phyloP scores from a whole-genome alignment of 2,329 filamentous ascomycete species.

The Aureobasidium sp. region DNA sequence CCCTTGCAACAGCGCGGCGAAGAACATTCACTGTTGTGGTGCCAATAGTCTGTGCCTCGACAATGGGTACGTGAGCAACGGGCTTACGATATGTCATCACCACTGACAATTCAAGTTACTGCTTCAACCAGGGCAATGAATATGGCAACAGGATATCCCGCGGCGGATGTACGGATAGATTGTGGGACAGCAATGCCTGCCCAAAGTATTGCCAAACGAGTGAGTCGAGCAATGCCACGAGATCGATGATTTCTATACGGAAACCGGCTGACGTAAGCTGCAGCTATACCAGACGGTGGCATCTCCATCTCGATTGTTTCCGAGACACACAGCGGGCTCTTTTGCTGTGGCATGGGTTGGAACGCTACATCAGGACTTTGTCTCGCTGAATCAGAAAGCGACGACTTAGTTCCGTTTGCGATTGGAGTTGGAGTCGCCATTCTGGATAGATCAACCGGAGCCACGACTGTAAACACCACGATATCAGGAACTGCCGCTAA shows the following conservation, averaged over 20 bases:
- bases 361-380: neutral
- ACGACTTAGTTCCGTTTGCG: neutral
- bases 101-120: neutral
- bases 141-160: neutral
- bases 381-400: neutral
- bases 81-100: neutral
- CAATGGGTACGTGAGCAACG: neutral
- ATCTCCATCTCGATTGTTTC: neutral
- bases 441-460: neutral
- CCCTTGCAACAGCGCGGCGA: neutral
- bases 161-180: neutral
- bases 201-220: neutral
- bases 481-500: neutral
- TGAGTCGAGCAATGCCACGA: neutral
- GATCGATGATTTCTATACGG: neutral
- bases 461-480: neutral
- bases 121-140: neutral
- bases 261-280: neutral
- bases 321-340: neutral
- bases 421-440: neutral
- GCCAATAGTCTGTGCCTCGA: neutral
- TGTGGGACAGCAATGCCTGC: neutral
- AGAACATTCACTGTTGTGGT: neutral
- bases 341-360: neutral
- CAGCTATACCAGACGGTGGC: neutral